phyloP scores from a whole-genome alignment of 345 rosid species.

The Citrus australasica region DNA sequence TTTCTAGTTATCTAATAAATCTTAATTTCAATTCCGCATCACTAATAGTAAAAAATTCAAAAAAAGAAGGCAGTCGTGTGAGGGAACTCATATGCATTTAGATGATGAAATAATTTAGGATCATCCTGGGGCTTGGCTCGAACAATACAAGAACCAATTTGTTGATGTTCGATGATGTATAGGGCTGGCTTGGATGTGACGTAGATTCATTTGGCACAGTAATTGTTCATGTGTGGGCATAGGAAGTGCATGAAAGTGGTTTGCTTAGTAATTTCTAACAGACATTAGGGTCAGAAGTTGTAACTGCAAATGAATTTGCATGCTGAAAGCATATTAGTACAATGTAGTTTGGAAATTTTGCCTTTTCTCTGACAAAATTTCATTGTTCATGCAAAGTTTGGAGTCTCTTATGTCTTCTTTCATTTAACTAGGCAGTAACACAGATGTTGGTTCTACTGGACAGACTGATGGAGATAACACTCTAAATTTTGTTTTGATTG shows the following conservation, averaged over 20 bases:
- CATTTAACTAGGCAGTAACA: constrained; percentile 17
- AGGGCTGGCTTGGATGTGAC: neutral
- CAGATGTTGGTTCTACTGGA: constrained; percentile 25
- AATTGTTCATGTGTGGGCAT: neutral
- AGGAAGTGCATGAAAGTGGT: neutral
- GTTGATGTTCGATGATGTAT: neutral
- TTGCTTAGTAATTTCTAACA: neutral
- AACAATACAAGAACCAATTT: neutral
- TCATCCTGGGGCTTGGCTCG: neutral
- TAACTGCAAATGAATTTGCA: neutral
- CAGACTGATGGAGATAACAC: constrained; percentile 46
- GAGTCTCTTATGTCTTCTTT: constrained; percentile 5
- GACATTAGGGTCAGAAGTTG: neutral
- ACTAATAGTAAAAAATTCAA: neutral
- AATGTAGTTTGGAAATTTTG: neutral
- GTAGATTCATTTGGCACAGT: neutral
- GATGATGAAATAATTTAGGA: neutral
- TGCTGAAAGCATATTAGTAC: neutral
- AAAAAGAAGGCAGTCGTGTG: neutral
- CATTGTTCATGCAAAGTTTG: neutral
- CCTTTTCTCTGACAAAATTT: neutral
- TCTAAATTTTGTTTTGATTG: constrained; percentile 74
- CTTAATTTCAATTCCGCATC: neutral
- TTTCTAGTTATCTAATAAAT: neutral
- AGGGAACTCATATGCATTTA: neutral